Evolutionary conservation across 805 yeast genomes (phyloP), one percentile per base, ranked within the genome.

Genomic region (Cyberlindnera amylophila): DNA sequence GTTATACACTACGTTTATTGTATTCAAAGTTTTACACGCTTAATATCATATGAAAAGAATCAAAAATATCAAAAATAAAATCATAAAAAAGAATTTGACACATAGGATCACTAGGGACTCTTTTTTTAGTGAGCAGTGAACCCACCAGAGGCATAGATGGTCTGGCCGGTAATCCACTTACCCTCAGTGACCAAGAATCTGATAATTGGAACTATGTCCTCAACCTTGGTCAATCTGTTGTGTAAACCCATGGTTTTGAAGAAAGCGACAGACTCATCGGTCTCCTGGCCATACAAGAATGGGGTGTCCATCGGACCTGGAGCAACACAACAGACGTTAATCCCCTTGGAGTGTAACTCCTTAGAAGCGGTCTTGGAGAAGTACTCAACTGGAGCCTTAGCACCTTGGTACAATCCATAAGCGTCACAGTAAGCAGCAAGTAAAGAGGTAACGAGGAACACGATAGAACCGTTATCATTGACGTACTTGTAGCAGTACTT

Each of bases 291-390:
- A 53, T 79, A 78, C 58, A 81, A 67, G 63, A 78, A 77, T 46
- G 82, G 82, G 9, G 84, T 78, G 53, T 77, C 81, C 82, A 77
- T 77, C 41, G 83, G 82, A 38, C 82, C 83, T 37, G 82, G 83
- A 4, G 83, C 81, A 42, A 79, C 78, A 52, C 72, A 67, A 51
- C 75, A 76, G 51, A 73, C 79, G 11, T 74, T 65, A 45, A 78
- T 70, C 18, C 67, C 67, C 54, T 65, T 72, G 5, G 56, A 45
- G 23, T 63, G 65, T 40, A 75, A 65, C 54, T 78, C 82, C 57
- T 77, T 74, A 13, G 82, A 72, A n/a, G 77, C 69, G 14, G 78
- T 56, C 53, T 76, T 77, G 40, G 68, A 55, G 62, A 75, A 72
- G 57, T 64, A 68, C 52, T 75, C 81, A 45, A 77, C 82, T 12